Conservation (phyloP, 176 grass and related monocot genomes). For the Oropetium thomaeum region DNA sequence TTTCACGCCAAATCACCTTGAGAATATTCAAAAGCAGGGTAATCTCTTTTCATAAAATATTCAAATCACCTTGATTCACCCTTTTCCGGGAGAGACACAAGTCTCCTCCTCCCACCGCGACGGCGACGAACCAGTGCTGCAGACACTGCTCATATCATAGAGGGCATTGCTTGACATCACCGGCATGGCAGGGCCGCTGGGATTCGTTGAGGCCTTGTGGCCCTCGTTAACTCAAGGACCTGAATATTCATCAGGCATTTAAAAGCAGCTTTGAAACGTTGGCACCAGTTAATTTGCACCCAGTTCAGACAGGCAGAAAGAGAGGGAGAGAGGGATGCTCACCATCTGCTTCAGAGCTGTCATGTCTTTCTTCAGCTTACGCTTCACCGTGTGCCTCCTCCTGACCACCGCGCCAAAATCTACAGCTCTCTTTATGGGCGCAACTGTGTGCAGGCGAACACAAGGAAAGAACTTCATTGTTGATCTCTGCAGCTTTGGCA, state of each 20-base stretch:
- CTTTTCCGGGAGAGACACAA: neutral
- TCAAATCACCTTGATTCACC: too few species aligned
- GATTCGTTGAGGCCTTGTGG: conserved; percentile 10
- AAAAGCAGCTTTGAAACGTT: neutral
- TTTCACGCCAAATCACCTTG: too few species aligned
- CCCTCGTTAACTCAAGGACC: conserved; percentile 49
- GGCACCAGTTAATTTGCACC: neutral
- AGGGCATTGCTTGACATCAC: conserved; percentile 52
- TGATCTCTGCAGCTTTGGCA: too few species aligned
- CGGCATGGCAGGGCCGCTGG: conserved; percentile 6
- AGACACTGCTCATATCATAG: conserved; percentile 41
- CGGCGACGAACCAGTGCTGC: neutral
- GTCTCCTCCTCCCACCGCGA: too few species aligned
- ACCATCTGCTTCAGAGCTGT: conserved; percentile 38
- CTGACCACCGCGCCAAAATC: conserved; percentile 1
- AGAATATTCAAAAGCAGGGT: too few species aligned
- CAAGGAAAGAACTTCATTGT: neutral
- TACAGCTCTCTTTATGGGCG: neutral
- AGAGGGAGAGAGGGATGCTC: neutral
- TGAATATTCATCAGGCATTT: neutral
- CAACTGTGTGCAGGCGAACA: neutral
- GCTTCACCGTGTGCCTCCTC: conserved; percentile 44
- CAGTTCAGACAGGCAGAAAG: neutral
- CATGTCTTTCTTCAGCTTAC: conserved; percentile 55
- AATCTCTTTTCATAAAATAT: too few species aligned